Evolutionary conservation across 75 land plant species (phyloP).

Genomic region (Cryptomeria japonica): DNA sequence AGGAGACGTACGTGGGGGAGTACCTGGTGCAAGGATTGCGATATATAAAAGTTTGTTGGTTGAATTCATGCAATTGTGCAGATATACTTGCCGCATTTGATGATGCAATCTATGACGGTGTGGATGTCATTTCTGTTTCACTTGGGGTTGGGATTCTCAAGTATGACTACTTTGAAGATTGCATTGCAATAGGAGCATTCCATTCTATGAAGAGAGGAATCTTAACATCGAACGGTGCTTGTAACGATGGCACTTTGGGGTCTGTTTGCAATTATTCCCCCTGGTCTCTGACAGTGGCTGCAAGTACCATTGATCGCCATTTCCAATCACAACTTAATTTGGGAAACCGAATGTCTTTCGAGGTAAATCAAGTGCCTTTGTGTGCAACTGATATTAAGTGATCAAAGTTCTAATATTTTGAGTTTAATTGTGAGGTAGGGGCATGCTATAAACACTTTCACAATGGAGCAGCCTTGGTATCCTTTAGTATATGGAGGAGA

Average conservation of each 20-base stretch:
- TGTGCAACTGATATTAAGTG: background rate
- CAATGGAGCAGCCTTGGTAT: background rate
- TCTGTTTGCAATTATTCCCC: constrained; percentile 28
- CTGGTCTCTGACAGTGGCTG: constrained; percentile 40
- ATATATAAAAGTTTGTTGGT: constrained; percentile 66
- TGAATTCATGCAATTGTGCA: constrained; percentile 41
- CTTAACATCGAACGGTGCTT: constrained; percentile 26
- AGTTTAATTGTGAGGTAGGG: constrained; percentile 7
- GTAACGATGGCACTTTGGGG: constrained; percentile 15
- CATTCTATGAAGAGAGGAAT: constrained; percentile 36
- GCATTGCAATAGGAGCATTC: constrained; percentile 54
- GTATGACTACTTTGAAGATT: constrained; percentile 10
- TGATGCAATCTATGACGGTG: constrained; percentile 71
- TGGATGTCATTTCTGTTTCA: constrained; percentile 64
- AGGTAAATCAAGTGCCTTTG: constrained; percentile 7
- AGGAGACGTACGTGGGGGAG: constrained; percentile 66
- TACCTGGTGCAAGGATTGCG: constrained; percentile 51
- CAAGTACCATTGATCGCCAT: constrained; percentile 32
- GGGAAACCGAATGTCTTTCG: constrained; percentile 27
- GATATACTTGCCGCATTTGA: constrained; percentile 68
- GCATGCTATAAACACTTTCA: constrained; percentile 9
- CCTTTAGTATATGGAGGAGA: constrained; percentile 16
- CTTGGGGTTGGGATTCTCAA: constrained; percentile 21
- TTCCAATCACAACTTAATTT: constrained; percentile 24
- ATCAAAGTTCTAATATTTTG: background rate